Base-by-base conservation (phyloP, 495 filamentous ascomycete species). In the Apiosordaria backusii region DNA sequence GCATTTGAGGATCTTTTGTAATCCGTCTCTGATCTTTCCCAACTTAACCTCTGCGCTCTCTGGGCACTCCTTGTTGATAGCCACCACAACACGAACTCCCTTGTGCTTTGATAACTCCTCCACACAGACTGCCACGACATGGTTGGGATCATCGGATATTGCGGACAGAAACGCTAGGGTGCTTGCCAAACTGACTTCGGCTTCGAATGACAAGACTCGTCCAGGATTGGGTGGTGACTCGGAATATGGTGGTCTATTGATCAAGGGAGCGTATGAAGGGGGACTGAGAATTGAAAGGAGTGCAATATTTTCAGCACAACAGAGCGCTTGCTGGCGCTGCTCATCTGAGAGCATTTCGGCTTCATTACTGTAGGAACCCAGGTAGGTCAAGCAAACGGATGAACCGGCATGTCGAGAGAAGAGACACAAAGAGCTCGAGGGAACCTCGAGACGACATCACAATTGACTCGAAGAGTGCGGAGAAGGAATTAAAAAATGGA, bases 111-210 rank as follows among this genome's bases (percentile, higher is more conserved):
- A 23, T 10, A 62, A 60, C 63, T 82, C 78, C 29, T 81, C 76
- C 35, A 81, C 57, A 35, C 77, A 78, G 7, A 74, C 63, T 7
- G 80, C 81, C 5, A 76, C 73, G 16, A 83, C 75, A 62, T 77
- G 71, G 16, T 70, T 50, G 6, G 61, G 58, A 29, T 76, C 61
- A 63, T 80, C 75, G 18, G 74, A 75, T 19, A 75, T 22, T 2
- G 70, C 69, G 10, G 76, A 72, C 23, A 83, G 71, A 45, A 81
- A 81, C 21, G 79, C 77, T n/a, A 83, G 63, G 1, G 70, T 73
- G 26, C 67, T 64, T 5, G 74, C 63, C 50, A 81, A 54, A 54
- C 57, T 62, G 10, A 60, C 57, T 63, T 82, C 80, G 25, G 70
- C 65, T 23, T 71, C 67, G 25, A 78, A 72, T 10, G 79, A 70